Percentiles rank a stretch among this genome's conserved stretches.
These are phyloP conservation scores for Lentinula edodes DNA, from an alignment of 768 basidiomycete species.

Conservation along the genomic window DNA sequence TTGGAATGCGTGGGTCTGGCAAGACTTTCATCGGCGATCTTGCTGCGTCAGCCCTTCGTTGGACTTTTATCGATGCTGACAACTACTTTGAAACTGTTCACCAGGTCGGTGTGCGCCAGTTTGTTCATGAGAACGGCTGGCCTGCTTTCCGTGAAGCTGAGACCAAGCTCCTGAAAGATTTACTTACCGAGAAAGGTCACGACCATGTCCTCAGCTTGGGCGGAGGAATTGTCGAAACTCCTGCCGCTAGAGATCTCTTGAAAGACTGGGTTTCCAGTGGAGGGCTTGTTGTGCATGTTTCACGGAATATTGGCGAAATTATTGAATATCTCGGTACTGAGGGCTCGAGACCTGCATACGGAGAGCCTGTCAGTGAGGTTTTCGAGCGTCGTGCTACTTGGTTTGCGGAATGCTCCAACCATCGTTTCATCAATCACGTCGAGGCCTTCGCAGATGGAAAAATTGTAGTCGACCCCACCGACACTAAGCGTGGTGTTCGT, in stretches of 20 bases:
- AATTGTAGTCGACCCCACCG: constrained; percentile 8
- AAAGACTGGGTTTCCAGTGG: constrained; percentile 51
- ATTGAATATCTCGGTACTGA: constrained; percentile 63
- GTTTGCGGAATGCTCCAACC: constrained; percentile 76
- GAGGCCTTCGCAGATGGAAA: constrained; percentile 21
- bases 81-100: constrained; percentile 63
- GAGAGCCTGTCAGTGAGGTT: constrained; percentile 81
- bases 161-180: constrained; percentile 56
- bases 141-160: constrained; percentile 83
- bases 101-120: constrained; percentile 60
- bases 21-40: constrained; percentile 85
- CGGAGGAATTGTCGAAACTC: constrained; percentile 90
- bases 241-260: constrained; percentile 66
- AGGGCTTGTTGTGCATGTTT: constrained; percentile 81
- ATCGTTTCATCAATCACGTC: constrained; percentile 80
- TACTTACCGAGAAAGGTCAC: constrained; percentile 52
- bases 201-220: constrained; percentile 84
- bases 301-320: constrained; percentile 76
- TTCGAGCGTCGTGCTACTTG: constrained; percentile 79
- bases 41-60: constrained; percentile 66
- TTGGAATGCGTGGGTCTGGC: constrained; percentile 97
- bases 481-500: constrained; percentile 31
- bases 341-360: constrained; percentile 77
- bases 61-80: constrained; percentile 82
- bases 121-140: constrained; percentile 85